These are phyloP conservation scores for Paecilomyces sp. DNA, from an alignment of 2,329 filamentous ascomycete genomes.

Conservation along the genomic window DNA sequence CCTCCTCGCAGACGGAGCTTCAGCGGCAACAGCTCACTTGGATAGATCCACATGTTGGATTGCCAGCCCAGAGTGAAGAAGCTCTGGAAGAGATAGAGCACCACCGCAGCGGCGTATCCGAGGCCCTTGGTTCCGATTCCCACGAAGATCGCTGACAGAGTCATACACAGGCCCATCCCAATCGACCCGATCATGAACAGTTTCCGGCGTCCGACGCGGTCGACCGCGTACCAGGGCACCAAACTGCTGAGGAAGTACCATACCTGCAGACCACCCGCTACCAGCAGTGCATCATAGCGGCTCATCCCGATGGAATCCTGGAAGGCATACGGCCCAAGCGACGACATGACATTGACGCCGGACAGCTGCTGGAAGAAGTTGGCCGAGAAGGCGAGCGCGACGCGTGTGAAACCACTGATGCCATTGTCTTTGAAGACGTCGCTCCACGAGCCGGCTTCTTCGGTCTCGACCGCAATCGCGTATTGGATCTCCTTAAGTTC, in stretches of 20 bases:
- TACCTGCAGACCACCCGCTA: slow-evolving; percentile 30
- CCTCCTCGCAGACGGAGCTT: slow-evolving; percentile 12
- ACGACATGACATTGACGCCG: slow-evolving; percentile 13
- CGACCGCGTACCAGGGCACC: slow-evolving; percentile 22
- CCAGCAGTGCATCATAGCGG: slow-evolving; percentile 20
- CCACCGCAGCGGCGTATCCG: slow-evolving; percentile 12
- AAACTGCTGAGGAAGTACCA: slow-evolving; percentile 27
- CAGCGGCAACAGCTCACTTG: slow-evolving; percentile 14
- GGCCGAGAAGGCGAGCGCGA: slow-evolving; percentile 9
- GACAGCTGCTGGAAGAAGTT: slow-evolving; percentile 15
- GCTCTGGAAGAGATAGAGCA: slow-evolving; percentile 10
- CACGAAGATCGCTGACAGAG: slow-evolving; percentile 20
- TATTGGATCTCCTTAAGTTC: slow-evolving; percentile 14
- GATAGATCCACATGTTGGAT: slow-evolving; percentile 14
- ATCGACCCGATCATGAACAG: slow-evolving; percentile 11
- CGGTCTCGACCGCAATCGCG: slow-evolving; percentile 11
- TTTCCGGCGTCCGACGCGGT: slow-evolving; percentile 10
- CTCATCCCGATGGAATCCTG: slow-evolving; percentile 35
- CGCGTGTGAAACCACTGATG: slow-evolving; percentile 11
- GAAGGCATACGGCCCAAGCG: slow-evolving; percentile 30
- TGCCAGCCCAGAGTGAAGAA: slow-evolving; percentile 15
- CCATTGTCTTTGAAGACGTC: slow-evolving; percentile 15
- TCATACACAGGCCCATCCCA: slow-evolving; percentile 22
- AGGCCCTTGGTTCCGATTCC: slow-evolving; percentile 20
- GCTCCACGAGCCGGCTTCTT: slow-evolving; percentile 12